These are phyloP conservation scores for Trichothecium sympodiale DNA, from an alignment of 2,329 filamentous ascomycete genomes.

Conservation along the genomic window DNA sequence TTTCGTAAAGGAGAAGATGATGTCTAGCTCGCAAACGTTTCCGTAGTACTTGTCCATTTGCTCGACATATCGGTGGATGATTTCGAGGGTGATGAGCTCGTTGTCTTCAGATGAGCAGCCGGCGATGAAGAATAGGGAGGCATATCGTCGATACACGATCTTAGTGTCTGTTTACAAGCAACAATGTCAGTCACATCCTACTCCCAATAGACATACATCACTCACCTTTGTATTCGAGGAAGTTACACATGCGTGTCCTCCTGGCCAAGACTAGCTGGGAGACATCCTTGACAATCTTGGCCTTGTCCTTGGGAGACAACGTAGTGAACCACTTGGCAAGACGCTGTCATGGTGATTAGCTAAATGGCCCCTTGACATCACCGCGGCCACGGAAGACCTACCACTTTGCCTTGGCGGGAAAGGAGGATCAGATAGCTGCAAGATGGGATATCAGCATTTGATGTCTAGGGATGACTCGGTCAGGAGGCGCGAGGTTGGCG, in stretches of 20 bases:
- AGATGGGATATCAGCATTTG: conserved; percentile 6
- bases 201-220: no score
- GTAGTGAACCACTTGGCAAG: conserved; percentile 99
- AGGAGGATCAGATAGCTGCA: conserved; percentile 91
- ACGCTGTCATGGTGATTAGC: conserved; percentile 47
- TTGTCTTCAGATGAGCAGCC: conserved; percentile 96
- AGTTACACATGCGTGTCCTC: conserved; percentile 98
- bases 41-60: conserved; percentile 99
- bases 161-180: conserved; percentile 70
- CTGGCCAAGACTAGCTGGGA: conserved; percentile 92
- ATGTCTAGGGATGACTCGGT: background rate
- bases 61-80: conserved; percentile 98
- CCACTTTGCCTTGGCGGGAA: conserved; percentile 97
- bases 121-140: conserved; percentile 97
- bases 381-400: conserved; percentile 38
- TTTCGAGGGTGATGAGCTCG: conserved; percentile 94
- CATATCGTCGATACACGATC: conserved; percentile 96
- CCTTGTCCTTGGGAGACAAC: conserved; percentile 93
- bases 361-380: conserved; percentile 1
- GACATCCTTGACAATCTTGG: conserved; percentile 99
- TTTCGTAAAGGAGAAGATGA: conserved; percentile 99
- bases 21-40: conserved; percentile 98
- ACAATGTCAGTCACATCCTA: background rate
- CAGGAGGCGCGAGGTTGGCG: conserved; percentile 6
- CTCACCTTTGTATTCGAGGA: conserved; percentile 94